Base-by-base conservation (phyloP, 495 filamentous ascomycete genomes). In the Podospora australis region DNA sequence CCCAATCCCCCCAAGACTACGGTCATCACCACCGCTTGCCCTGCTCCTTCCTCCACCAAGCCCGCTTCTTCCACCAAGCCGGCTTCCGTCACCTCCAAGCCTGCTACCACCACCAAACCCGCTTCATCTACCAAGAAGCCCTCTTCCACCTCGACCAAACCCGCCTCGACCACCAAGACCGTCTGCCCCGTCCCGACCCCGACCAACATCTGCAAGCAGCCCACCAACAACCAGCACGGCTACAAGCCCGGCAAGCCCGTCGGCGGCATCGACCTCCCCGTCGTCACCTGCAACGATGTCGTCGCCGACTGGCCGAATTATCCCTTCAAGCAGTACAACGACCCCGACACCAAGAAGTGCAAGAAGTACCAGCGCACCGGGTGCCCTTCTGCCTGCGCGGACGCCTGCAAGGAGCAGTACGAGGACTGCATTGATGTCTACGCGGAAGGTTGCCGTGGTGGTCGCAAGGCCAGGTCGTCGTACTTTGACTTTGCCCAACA, bases 251-350 rank as follows among this genome's bases (percentile, higher is more conserved):
- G 57, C 20, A 57, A 63, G 20, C 71, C 72, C n/a, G 69, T 75
- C n/a, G 74, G 70, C 46, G 64, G 58, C 43, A 75, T 77, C 26
- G 58, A 55, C 7, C 58, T 73, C 6, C 74, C 72, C 20, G 55
- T 70, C 35, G 60, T 77, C 6, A 76, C 70, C 13, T 77, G 74
- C 66, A 77, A 77, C 63, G 70, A 77, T 45, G 41, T 71, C 13
- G 29, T 40, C 20, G 36, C 39, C 11, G 68, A 73, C 44, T 74
- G 53, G 46, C 13, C 50, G 0, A 36, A 44, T 26, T 64, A 69
- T 48, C 62, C 61, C 28, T 74, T 74, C 66, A 77, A 77, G 60
- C 54, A 68, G 10, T 77, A 75, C 64, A 64, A 53, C 11, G 46
- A 60, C 41, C 24, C 58, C 13, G 59, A 73, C 25, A 57, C 54